Conservation (phyloP, 768 basidiomycete species). For the Boletus bicolor region DNA sequence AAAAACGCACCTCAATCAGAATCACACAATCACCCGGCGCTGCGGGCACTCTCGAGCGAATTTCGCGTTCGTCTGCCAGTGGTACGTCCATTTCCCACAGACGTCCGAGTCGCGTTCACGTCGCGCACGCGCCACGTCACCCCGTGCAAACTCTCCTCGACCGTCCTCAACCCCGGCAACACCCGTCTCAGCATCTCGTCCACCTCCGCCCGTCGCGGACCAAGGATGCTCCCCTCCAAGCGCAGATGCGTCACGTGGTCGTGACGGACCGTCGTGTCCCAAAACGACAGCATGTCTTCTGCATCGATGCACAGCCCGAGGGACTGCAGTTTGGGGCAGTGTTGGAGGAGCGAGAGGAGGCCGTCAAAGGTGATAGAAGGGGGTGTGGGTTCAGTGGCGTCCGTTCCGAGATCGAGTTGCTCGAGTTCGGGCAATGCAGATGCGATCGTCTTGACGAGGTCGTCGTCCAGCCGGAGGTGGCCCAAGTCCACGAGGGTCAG, state of each 20-base stretch:
- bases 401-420: constrained; percentile 8
- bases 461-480: constrained; percentile 12
- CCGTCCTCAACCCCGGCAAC: constrained; percentile 19
- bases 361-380: constrained; percentile 18
- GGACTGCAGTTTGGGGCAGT: constrained; percentile 16
- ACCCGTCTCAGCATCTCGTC: constrained; percentile 21
- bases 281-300: constrained; percentile 9
- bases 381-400: neutral
- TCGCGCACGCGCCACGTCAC: constrained; percentile 13
- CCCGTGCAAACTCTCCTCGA: constrained; percentile 23
- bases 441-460: constrained; percentile 17
- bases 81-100: neutral
- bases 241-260: constrained; percentile 11
- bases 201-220: constrained; percentile 14
- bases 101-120: neutral
- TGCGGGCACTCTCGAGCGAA: constrained; percentile 4
- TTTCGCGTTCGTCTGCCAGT: constrained; percentile 15
- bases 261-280: constrained; percentile 15
- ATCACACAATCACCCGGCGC: neutral
- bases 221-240: constrained; percentile 16
- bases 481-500: constrained; percentile 19
- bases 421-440: constrained; percentile 18
- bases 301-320: constrained; percentile 14
- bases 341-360: constrained; percentile 18
- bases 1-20: neutral